Percentiles rank a stretch among this genome's conserved stretches.
These are phyloP conservation scores for Rhizopogon salebrosus DNA, from an alignment of 768 basidiomycete species.

Conservation along the genomic window DNA sequence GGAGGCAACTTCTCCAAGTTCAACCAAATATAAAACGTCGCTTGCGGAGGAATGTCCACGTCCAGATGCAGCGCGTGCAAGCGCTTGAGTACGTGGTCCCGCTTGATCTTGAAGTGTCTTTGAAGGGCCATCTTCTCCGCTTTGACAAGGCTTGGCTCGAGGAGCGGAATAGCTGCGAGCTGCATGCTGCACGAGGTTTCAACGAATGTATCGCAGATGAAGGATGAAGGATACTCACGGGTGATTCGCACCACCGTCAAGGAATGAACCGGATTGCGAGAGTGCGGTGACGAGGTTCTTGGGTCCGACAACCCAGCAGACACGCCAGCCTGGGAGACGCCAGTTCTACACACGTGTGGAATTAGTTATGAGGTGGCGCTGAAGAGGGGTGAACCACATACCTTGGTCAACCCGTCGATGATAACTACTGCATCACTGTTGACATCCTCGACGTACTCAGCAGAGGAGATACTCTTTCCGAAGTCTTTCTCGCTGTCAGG, in stretches of 20 bases:
- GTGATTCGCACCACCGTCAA: slow-evolving; percentile 93
- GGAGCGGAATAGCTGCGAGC: slow-evolving; percentile 79
- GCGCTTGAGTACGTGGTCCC: slow-evolving; percentile 84
- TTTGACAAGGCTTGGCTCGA: slow-evolving; percentile 65
- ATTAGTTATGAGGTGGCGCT: slow-evolving; percentile 8
- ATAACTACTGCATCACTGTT: slow-evolving; percentile 79
- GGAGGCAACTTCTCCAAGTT: slow-evolving; percentile 73
- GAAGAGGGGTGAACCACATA: slow-evolving; percentile 15
- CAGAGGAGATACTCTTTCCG: slow-evolving; percentile 78
- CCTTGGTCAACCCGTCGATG: slow-evolving; percentile 92
- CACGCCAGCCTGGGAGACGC: slow-evolving; percentile 92
- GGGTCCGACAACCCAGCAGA: slow-evolving; percentile 92
- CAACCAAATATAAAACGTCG: slow-evolving; percentile 95
- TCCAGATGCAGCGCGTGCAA: slow-evolving; percentile 74
- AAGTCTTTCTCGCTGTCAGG: slow-evolving; percentile 69
- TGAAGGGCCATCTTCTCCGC: slow-evolving; percentile 82
- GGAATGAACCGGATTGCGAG: slow-evolving; percentile 89
- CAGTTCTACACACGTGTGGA: slow-evolving; percentile 60
- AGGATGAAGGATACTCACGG: slow-evolving; percentile 47
- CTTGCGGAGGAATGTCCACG: slow-evolving; percentile 68
- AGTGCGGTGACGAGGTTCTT: slow-evolving; percentile 85
- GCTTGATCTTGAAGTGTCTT: slow-evolving; percentile 85
- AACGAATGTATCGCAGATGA: neutral
- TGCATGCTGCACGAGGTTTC: slow-evolving; percentile 52
- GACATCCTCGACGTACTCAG: slow-evolving; percentile 82